These are phyloP conservation scores for Rutidosis leptorrhynchoides DNA, from an alignment of 129 eudicot species.

Conservation along the genomic window DNA sequence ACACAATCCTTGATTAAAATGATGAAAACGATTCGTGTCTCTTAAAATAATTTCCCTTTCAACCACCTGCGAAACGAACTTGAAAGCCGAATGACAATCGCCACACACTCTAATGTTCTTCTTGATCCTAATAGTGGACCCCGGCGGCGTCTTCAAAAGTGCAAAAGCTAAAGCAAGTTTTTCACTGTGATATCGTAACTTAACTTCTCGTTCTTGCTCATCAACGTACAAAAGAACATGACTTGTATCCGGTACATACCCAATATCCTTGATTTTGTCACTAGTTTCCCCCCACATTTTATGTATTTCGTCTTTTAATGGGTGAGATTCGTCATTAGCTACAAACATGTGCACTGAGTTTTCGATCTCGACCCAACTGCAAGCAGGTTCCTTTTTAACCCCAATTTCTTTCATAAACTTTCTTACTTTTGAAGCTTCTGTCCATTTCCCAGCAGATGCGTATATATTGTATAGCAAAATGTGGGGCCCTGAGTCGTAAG, in stretches of 20 bases:
- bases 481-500: slow-evolving; percentile 75
- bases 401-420: slow-evolving; percentile 62
- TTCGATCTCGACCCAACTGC: slow-evolving; percentile 89
- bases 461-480: slow-evolving; percentile 61
- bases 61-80: slow-evolving; percentile 58
- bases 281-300: slow-evolving; percentile 59
- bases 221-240: slow-evolving; percentile 73
- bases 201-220: slow-evolving; percentile 59
- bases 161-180: slow-evolving; percentile 73
- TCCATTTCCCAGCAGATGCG: slow-evolving; percentile 62
- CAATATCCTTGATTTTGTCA: slow-evolving; percentile 52
- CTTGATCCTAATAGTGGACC: slow-evolving; percentile 57
- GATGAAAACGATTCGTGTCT: slow-evolving; percentile 81
- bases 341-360: slow-evolving; percentile 70
- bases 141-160: slow-evolving; percentile 41
- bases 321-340: slow-evolving; percentile 75
- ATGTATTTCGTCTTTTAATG: slow-evolving; percentile 48
- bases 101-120: slow-evolving; percentile 89
- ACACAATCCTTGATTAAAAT: slow-evolving; percentile 61
- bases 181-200: slow-evolving; percentile 75
- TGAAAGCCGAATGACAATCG: slow-evolving; percentile 83
- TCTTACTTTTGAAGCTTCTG: slow-evolving; percentile 69
- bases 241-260: slow-evolving; percentile 80
- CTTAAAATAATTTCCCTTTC: slow-evolving; percentile 67
- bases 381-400: slow-evolving; percentile 77